Evolutionary conservation across 345 rosid genomes (phyloP).

Genomic region (Litchi chinensis): DNA sequence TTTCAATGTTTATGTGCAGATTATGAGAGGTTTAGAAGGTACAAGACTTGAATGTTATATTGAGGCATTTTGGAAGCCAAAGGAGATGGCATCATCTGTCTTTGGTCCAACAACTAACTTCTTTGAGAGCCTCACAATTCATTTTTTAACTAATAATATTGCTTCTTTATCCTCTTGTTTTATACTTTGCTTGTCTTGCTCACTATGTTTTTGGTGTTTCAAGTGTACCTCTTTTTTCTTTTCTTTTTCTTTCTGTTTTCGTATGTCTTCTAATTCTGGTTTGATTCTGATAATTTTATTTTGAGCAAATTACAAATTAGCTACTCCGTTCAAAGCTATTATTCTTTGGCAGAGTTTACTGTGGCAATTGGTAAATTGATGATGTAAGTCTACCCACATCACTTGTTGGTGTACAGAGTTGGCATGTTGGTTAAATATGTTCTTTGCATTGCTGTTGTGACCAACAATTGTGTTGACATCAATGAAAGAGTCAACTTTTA

Average conservation of each 20-base stretch:
- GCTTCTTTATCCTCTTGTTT: not conserved
- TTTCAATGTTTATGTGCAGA: slow-evolving; percentile 35
- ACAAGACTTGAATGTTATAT: slow-evolving; percentile 77
- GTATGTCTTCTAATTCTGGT: too few relatives aligned
- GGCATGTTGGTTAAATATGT: too few relatives aligned
- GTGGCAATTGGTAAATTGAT: slow-evolving; percentile 4
- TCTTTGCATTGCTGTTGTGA: not conserved
- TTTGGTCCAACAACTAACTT: slow-evolving; percentile 43
- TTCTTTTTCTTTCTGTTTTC: too few relatives aligned
- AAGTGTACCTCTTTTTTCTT: too few relatives aligned
- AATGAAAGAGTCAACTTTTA: slow-evolving; percentile 1
- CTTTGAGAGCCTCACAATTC: slow-evolving; percentile 7
- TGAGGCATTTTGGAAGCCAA: slow-evolving; percentile 68
- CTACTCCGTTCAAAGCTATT: too few relatives aligned
- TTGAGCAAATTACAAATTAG: too few relatives aligned
- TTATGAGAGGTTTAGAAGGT: slow-evolving; percentile 59
- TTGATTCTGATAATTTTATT: too few relatives aligned
- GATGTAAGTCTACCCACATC: not conserved
- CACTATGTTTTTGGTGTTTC: not conserved
- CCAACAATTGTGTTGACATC: not conserved
- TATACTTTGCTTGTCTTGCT: not conserved
- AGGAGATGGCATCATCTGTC: slow-evolving; percentile 68
- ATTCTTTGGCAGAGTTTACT: too few relatives aligned
- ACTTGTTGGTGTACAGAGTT: too few relatives aligned
- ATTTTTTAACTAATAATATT: not conserved